Evolutionary conservation across 495 filamentous ascomycete species (phyloP).

Genomic region (Trichoderma parareesei): DNA sequence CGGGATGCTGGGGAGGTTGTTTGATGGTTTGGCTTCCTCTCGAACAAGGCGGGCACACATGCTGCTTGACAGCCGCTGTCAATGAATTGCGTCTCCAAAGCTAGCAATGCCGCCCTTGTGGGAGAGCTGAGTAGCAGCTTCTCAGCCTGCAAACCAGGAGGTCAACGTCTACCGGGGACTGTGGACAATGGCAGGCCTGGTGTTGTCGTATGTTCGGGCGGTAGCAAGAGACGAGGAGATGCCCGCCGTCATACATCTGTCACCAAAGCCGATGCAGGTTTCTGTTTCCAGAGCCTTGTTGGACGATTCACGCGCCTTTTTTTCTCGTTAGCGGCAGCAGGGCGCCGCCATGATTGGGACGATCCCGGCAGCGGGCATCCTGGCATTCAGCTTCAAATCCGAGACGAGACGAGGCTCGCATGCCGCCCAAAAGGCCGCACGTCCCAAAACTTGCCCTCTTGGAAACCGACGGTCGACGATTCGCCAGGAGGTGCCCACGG

Average conservation of each 20-base stretch:
- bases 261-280: conserved; percentile 1
- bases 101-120: neutral
- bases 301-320: neutral
- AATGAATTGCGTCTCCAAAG: neutral
- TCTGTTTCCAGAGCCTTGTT: neutral
- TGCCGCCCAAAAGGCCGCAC: too few relatives aligned
- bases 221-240: neutral
- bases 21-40: neutral
- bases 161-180: neutral
- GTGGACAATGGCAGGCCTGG: neutral
- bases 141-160: neutral
- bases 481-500: neutral
- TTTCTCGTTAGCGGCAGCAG: neutral
- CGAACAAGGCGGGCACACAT: too few relatives aligned
- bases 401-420: neutral
- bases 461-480: neutral
- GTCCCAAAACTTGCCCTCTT: neutral
- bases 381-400: neutral
- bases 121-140: neutral
- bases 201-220: neutral
- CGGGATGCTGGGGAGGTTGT: neutral
- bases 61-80: too few relatives aligned
- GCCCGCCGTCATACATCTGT: neutral
- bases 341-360: neutral
- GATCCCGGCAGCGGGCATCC: neutral